Evolutionary conservation across 192 early-diverging fungal genomes (phyloP).

Genomic region (Phlyctochytrium planicorne): DNA sequence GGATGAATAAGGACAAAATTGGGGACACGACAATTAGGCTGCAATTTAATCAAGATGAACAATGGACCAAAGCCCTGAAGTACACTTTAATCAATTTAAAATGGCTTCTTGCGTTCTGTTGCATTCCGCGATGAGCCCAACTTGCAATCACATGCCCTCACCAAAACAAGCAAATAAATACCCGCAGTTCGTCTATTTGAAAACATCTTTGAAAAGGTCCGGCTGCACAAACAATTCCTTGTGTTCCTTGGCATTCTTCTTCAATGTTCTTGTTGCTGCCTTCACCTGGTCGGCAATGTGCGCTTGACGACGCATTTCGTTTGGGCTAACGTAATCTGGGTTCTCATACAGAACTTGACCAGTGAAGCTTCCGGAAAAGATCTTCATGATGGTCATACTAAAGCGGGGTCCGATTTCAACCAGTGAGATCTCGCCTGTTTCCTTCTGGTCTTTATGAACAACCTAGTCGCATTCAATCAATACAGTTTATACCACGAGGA

Average conservation of each 20-base stretch:
- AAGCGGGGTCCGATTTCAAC: slow-evolving; percentile 98
- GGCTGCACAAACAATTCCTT: neutral
- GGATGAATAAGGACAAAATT: slow-evolving; percentile 86
- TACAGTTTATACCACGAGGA: no score
- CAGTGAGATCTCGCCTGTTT: slow-evolving; percentile 70
- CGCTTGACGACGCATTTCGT: slow-evolving; percentile 24
- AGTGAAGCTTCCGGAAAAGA: slow-evolving; percentile 94
- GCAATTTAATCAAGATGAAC: slow-evolving; percentile 88
- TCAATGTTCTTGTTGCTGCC: neutral
- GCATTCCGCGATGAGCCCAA: slow-evolving; percentile 6
- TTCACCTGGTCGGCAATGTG: slow-evolving; percentile 10
- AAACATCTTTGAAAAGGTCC: neutral
- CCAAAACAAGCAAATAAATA: no score
- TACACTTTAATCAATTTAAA: slow-evolving; percentile 88
- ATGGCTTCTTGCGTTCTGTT: slow-evolving; percentile 78
- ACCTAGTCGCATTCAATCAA: neutral
- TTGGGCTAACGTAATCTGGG: slow-evolving; percentile 80
- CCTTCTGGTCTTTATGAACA: slow-evolving; percentile 41
- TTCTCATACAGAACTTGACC: slow-evolving; percentile 92
- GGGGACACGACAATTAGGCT: slow-evolving; percentile 78
- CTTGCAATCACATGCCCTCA: neutral
- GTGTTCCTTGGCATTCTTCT: slow-evolving; percentile 1
- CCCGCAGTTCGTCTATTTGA: neutral
- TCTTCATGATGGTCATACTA: slow-evolving; percentile 85
- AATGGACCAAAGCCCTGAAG: slow-evolving; percentile 89